Percentiles rank a stretch among this genome's conserved stretches.
Evolutionary conservation across 441 rosid genomes (phyloP).

Genomic region (Gossypium schwendimanii): DNA sequence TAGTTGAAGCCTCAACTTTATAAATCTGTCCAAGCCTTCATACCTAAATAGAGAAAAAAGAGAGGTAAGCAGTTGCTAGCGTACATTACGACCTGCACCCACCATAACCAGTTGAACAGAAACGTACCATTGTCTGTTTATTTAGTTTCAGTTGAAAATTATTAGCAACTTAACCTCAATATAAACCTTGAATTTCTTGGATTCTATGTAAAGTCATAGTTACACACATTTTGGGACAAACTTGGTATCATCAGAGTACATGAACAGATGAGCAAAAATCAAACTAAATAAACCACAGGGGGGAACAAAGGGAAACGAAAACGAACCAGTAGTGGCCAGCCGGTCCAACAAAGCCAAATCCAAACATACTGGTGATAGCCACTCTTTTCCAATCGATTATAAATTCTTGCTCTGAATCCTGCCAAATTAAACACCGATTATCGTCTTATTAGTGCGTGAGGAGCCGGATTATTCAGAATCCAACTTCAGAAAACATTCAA

Average conservation of each 20-base stretch:
- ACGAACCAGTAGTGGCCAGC: conserved; percentile 92
- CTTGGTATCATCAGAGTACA: background rate
- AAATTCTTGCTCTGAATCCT: conserved; percentile 53
- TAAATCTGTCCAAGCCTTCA: conserved; percentile 72
- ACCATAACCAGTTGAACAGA: background rate
- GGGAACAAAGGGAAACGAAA: conserved; percentile 19
- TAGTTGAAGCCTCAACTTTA: conserved; percentile 53
- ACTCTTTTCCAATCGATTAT: conserved; percentile 80
- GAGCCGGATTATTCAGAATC: background rate
- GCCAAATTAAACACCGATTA: conserved; percentile 12
- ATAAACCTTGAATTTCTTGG: background rate
- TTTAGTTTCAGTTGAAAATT: no score
- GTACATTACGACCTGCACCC: background rate
- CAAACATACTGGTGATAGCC: conserved; percentile 74
- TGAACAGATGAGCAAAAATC: background rate
- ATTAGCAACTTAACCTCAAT: background rate
- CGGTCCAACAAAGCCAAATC: conserved; percentile 91
- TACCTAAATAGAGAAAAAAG: conserved; percentile 42
- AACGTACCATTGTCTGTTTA: background rate
- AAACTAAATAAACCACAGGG: background rate
- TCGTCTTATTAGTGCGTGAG: background rate
- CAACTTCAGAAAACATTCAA: background rate
- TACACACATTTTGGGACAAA: background rate
- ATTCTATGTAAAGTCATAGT: background rate
- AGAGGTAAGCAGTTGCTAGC: background rate